phyloP scores from a whole-genome alignment of 1,139 yeast genomes.

The Suhomyces terraborum region DNA sequence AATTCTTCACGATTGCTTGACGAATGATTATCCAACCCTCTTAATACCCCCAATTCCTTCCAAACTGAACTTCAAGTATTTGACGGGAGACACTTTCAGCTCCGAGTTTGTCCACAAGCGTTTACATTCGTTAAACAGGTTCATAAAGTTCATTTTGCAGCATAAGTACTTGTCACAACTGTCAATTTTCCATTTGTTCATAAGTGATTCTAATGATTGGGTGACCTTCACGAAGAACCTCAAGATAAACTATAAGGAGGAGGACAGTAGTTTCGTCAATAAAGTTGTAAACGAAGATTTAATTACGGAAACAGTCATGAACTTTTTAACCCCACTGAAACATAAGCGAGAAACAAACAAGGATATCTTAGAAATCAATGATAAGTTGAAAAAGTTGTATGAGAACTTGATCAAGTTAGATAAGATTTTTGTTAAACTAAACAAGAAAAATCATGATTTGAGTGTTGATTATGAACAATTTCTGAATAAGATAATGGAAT shows the following conservation, averaged over 20 bases:
- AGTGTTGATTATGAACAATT: constrained; percentile 73
- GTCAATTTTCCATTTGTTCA: constrained; percentile 70
- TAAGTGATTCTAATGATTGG: constrained; percentile 82
- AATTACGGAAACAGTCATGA: constrained; percentile 84
- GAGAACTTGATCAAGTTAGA: constrained; percentile 81
- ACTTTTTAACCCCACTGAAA: constrained; percentile 79
- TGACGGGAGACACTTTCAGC: constrained; percentile 91
- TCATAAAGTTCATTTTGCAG: constrained; percentile 66
- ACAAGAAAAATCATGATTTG: constrained; percentile 72
- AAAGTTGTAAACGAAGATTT: constrained; percentile 59
- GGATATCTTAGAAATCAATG: constrained; percentile 82
- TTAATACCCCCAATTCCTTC: constrained; percentile 95
- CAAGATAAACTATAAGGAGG: constrained; percentile 39
- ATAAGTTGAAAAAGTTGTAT: constrained; percentile 77
- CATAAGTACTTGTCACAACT: constrained; percentile 76
- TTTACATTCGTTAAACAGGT: constrained; percentile 79
- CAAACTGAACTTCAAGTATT: constrained; percentile 84
- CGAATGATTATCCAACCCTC: constrained; percentile 78
- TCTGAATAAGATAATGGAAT: constrained; percentile 65
- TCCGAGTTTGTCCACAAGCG: constrained; percentile 80
- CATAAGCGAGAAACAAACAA: constrained; percentile 68
- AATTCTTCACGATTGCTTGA: constrained; percentile 70
- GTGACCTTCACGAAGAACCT: constrained; percentile 69
- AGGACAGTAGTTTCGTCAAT: constrained; percentile 36
- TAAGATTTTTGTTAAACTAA: constrained; percentile 70